phyloP scores from a whole-genome alignment of 1,284 basidiomycete species.

The Melampsora larici-populina region DNA sequence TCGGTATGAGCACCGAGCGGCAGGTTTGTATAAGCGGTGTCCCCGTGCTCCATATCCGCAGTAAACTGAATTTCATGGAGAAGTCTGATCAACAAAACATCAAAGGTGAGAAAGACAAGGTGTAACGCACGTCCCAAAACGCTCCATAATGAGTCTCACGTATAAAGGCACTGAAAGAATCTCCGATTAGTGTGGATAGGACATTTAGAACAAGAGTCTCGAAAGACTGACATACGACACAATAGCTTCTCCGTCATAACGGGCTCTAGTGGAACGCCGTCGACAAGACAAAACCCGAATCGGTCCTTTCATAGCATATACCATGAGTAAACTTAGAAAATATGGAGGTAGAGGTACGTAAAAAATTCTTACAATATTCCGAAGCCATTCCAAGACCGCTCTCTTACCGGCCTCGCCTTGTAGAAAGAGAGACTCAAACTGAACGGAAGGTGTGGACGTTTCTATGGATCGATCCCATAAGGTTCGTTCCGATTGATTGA shows the following conservation, averaged over 20 bases:
- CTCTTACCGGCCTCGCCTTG: conserved; percentile 60
- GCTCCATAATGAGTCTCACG: conserved; percentile 39
- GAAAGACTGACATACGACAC: conserved; percentile 9
- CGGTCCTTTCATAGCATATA: conserved; percentile 44
- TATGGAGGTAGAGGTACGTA: conserved; percentile 28
- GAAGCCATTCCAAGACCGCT: conserved; percentile 70
- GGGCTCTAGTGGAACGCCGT: conserved; percentile 39
- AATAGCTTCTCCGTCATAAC: conserved; percentile 41
- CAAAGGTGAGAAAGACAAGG: conserved; percentile 21
- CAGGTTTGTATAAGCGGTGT: conserved; percentile 81
- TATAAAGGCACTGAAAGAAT: conserved; percentile 22
- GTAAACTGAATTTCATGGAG: conserved; percentile 94
- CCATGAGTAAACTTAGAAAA: conserved; percentile 50
- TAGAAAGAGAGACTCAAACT: conserved; percentile 72
- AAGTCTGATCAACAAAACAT: conserved; percentile 56
- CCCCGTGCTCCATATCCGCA: conserved; percentile 81
- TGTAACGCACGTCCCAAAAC: conserved; percentile 39
- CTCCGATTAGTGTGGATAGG: not conserved
- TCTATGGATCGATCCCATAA: conserved; percentile 78
- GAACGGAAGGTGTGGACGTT: conserved; percentile 70
- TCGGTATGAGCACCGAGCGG: conserved; percentile 89
- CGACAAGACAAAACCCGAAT: conserved; percentile 29
- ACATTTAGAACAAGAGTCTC: not conserved
- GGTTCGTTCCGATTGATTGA: conserved; percentile 61
- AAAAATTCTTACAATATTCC: conserved; percentile 66